Conservation (phyloP, 2,329 filamentous ascomycete species). For the Aspergillus udagawae region DNA sequence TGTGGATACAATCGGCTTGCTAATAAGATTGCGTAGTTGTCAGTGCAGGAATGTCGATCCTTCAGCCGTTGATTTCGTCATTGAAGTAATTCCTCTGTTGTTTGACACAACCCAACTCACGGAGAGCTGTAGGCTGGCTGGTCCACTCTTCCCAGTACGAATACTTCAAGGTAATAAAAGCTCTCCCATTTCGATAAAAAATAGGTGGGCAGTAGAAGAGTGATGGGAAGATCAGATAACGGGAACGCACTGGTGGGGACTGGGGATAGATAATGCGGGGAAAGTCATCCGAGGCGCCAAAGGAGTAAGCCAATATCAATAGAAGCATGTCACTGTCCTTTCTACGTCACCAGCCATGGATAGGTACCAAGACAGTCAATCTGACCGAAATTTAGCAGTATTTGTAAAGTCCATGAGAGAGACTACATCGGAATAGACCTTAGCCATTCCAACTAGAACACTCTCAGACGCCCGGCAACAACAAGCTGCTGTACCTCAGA, state of each 20-base stretch:
- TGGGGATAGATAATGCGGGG: background rate
- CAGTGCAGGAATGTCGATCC: background rate
- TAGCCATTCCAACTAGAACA: background rate
- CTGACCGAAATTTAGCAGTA: too few relatives aligned
- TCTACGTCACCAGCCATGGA: too few relatives aligned
- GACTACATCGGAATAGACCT: background rate
- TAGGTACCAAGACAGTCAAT: too few relatives aligned
- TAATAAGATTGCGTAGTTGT: background rate
- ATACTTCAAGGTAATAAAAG: too few relatives aligned
- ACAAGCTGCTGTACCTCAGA: conserved; percentile 30
- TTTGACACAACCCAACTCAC: too few relatives aligned
- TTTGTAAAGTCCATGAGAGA: background rate
- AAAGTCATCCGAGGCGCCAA: background rate
- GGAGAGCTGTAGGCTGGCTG: background rate
- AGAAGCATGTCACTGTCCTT: too few relatives aligned
- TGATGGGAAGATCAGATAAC: background rate
- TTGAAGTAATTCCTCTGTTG: background rate
- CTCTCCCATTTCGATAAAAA: background rate
- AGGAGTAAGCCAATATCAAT: too few relatives aligned
- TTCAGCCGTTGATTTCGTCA: background rate
- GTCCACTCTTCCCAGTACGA: too few relatives aligned
- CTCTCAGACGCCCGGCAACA: conserved; percentile 16
- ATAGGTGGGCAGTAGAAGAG: background rate
- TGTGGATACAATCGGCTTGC: background rate
- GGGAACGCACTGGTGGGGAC: background rate